Evolutionary conservation across 2,329 filamentous ascomycete genomes (phyloP).

Genomic region (Trichoderma endophyticum): DNA sequence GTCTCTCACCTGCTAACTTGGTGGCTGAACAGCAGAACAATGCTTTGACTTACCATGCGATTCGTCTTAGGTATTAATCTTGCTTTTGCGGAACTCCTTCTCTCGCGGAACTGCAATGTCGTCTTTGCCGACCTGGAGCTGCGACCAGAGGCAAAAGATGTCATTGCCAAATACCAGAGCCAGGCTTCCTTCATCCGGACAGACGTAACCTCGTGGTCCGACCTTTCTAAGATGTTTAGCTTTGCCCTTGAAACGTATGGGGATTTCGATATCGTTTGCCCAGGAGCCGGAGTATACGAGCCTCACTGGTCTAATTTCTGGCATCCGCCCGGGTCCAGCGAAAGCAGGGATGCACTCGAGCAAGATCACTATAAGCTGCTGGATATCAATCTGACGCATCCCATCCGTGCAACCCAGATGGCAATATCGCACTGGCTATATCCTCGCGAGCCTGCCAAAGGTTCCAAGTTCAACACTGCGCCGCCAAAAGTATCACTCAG

Average conservation of each 20-base stretch:
- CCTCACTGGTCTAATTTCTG: constrained; percentile 18
- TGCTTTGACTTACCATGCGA: background rate
- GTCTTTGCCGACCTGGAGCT: constrained; percentile 17
- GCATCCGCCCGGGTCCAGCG: constrained; percentile 29
- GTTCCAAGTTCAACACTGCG: background rate
- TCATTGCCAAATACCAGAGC: background rate
- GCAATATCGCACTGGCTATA: constrained; percentile 38
- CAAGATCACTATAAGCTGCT: constrained; percentile 33
- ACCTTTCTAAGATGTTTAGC: constrained; percentile 10
- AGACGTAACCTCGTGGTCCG: constrained; percentile 17
- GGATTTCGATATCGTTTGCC: constrained; percentile 16
- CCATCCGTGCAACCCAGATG: constrained; percentile 38
- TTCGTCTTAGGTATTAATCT: constrained; percentile 40
- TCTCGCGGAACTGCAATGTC: constrained; percentile 26
- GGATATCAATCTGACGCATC: constrained; percentile 37
- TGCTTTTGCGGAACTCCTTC: constrained; percentile 42
- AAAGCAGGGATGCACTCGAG: constrained; percentile 29
- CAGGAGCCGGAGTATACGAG: constrained; percentile 17
- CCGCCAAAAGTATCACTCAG: constrained; percentile 9
- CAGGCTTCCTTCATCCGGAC: constrained; percentile 9
- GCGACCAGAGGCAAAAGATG: constrained; percentile 11
- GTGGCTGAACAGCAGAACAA: too few relatives aligned
- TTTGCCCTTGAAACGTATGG: constrained; percentile 3
- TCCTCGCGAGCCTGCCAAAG: constrained; percentile 17
- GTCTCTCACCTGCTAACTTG: background rate